Conservation (phyloP, 1,284 basidiomycete genomes). For the Trichosporon faecale region DNA sequence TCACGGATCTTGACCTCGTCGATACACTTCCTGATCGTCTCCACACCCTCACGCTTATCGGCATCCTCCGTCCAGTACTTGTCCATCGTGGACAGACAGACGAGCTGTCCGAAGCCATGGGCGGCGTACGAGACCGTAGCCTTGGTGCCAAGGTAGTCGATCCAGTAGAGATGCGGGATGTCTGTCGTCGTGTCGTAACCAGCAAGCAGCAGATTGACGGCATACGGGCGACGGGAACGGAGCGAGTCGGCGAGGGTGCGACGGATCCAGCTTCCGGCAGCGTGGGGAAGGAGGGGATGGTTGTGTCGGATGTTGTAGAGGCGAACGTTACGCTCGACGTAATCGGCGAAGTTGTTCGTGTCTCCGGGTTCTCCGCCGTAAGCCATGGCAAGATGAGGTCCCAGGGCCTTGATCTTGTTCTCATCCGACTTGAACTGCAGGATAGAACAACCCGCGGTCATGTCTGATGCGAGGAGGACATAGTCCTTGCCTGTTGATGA, state of each 20-base stretch:
- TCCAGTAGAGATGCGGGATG: conserved; percentile 60
- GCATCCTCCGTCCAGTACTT: conserved; percentile 59
- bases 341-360: conserved; percentile 96
- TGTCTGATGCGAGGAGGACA: conserved; percentile 87
- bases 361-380: conserved; percentile 95
- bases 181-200: conserved; percentile 73
- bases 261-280: conserved; percentile 92
- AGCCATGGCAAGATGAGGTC: conserved; percentile 90
- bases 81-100: conserved; percentile 87
- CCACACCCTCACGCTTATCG: conserved; percentile 71
- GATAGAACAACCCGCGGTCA: conserved; percentile 79
- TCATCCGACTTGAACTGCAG: conserved; percentile 97
- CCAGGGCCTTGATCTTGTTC: conserved; percentile 93
- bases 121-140: conserved; percentile 79
- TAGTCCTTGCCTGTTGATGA: conserved; percentile 82
- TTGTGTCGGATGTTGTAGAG: conserved; percentile 87
- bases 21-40: conserved; percentile 78
- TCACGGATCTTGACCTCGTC: conserved; percentile 78
- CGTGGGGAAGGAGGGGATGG: conserved; percentile 78
- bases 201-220: conserved; percentile 88
- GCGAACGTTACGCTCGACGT: conserved; percentile 89
- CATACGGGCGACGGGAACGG: conserved; percentile 81
- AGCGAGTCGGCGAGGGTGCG: conserved; percentile 83
- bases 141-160: conserved; percentile 28
- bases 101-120: conserved; percentile 93